Percentiles rank a stretch among this genome's conserved stretches.
Conservation (phyloP, 768 basidiomycete genomes). For the Panaeolus papilionaceus region DNA sequence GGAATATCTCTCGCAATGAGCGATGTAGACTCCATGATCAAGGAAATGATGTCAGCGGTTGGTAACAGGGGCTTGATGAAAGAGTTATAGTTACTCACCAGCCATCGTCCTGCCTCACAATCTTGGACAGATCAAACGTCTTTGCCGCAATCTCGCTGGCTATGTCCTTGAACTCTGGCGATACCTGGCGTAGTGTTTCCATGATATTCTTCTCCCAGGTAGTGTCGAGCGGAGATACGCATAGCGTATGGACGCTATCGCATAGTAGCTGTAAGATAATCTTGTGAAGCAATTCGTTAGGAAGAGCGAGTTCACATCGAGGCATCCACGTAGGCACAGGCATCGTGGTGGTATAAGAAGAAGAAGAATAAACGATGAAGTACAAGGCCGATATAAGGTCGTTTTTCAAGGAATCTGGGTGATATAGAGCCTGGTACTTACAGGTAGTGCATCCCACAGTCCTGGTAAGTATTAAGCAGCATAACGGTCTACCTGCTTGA, state of each 20-base stretch:
- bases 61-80: not conserved
- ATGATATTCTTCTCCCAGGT: constrained; percentile 41
- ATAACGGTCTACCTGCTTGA: constrained; percentile 9
- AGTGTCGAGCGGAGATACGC: constrained; percentile 35
- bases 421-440: constrained; percentile 7
- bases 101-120: constrained; percentile 23
- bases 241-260: constrained; percentile 41
- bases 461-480: constrained; percentile 13
- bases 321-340: constrained; percentile 20
- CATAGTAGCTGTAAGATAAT: constrained; percentile 37
- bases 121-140: constrained; percentile 37
- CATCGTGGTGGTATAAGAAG: constrained; percentile 6
- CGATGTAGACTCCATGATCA: constrained; percentile 19
- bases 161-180: constrained; percentile 39
- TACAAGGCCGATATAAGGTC: not conserved
- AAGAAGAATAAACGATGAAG: constrained; percentile 10
- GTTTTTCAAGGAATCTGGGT: constrained; percentile 7
- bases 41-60: not conserved
- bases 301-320: constrained; percentile 34
- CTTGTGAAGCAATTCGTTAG: constrained; percentile 44
- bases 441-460: constrained; percentile 7
- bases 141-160: constrained; percentile 38
- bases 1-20: constrained; percentile 29
- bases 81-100: constrained; percentile 21
- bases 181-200: constrained; percentile 39